Evolutionary conservation across 305 asterid genomes (phyloP).

Genomic region (Ruellia speciosa): DNA sequence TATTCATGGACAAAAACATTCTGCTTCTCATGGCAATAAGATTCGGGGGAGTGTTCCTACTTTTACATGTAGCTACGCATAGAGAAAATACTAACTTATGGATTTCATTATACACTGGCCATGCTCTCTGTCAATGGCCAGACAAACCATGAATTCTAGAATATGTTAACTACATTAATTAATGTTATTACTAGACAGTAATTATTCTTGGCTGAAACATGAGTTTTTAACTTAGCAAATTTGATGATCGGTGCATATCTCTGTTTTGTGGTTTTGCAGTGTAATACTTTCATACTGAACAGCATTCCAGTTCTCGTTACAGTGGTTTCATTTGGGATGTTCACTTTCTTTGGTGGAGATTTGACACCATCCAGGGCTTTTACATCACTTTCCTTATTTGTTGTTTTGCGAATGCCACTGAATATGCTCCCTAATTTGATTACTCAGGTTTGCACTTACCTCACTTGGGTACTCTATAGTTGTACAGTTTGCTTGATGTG

Average conservation of each 20-base stretch:
- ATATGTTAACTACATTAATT: no score
- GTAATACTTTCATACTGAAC: slow-evolving; percentile 75
- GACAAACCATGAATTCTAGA: no score
- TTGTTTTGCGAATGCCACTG: slow-evolving; percentile 65
- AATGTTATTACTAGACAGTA: no score
- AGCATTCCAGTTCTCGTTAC: slow-evolving; percentile 89
- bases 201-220: background rate
- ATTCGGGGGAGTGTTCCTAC: no score
- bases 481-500: background rate
- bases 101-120: no score
- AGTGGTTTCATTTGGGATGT: slow-evolving; percentile 68
- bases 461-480: background rate
- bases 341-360: slow-evolving; percentile 83
- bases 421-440: slow-evolving; percentile 84
- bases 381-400: slow-evolving; percentile 80
- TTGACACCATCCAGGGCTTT: slow-evolving; percentile 92
- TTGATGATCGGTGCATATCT: background rate
- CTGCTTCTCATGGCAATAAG: background rate
- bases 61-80: no score
- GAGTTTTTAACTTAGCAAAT: slow-evolving; percentile 1
- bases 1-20: background rate
- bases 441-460: slow-evolving; percentile 56
- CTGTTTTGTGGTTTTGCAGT: slow-evolving; percentile 39
- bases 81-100: no score
- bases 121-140: no score